These are phyloP conservation scores for Penicillium pancosmium DNA, from an alignment of 495 filamentous ascomycete genomes.

Conservation along the genomic window DNA sequence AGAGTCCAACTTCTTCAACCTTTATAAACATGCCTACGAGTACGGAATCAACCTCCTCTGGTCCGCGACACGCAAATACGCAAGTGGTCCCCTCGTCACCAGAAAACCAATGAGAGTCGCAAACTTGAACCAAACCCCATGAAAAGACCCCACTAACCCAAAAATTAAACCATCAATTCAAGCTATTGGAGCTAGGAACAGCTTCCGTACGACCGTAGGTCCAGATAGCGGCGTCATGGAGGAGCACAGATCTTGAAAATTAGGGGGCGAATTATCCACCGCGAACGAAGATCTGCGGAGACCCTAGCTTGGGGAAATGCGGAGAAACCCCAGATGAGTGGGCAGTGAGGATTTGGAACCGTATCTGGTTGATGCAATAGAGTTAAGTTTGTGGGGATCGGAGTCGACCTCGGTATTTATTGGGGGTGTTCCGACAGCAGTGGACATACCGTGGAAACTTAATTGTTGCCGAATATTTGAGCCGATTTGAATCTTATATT, in stretches of 20 bases:
- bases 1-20: too few relatives aligned
- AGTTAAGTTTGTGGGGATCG: neutral
- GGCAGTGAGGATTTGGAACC: neutral
- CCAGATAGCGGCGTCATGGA: neutral
- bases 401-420: neutral
- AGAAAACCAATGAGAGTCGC: neutral
- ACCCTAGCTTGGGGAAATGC: neutral
- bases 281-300: neutral
- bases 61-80: neutral
- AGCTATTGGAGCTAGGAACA: conserved; percentile 1
- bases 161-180: neutral
- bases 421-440: neutral
- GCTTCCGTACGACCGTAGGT: conserved; percentile 2
- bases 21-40: too few relatives aligned
- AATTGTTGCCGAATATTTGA: neutral
- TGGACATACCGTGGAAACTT: neutral
- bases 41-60: neutral
- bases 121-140: too few relatives aligned
- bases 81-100: neutral
- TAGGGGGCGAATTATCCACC: neutral
- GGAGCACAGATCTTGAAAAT: neutral
- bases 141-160: neutral
- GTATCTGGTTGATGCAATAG: neutral
- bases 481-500: neutral
- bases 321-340: conserved; percentile 1